These are phyloP conservation scores for Paraurostyla sp. DNA, from an alignment of 73 alveolate species.

Conservation along the genomic window DNA sequence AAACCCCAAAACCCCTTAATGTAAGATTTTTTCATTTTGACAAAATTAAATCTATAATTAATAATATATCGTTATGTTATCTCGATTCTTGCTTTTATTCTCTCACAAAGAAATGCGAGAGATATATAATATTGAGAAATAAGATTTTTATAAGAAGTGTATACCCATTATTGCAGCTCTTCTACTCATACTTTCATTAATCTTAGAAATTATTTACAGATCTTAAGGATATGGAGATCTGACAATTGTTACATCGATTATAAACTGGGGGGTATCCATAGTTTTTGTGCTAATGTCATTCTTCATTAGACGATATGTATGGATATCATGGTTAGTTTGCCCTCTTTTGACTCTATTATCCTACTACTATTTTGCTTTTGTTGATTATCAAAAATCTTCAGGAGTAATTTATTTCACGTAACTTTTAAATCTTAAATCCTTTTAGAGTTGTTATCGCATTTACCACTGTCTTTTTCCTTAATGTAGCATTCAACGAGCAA, in stretches of 20 bases:
- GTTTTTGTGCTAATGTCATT: neutral
- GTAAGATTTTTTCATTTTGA: no score
- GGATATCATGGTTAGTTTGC: conserved; percentile 17
- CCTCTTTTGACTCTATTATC: conserved; percentile 14
- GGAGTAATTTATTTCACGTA: conserved; percentile 30
- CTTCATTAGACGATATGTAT: neutral
- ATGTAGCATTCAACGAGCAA: conserved; percentile 35
- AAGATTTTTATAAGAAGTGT: conserved; percentile 23
- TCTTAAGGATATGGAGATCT: neutral
- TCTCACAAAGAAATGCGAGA: neutral
- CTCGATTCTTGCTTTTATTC: neutral
- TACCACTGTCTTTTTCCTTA: conserved; percentile 12
- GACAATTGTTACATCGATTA: conserved; percentile 2
- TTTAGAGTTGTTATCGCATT: conserved; percentile 35
- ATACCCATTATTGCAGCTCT: conserved; percentile 21
- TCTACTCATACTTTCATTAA: neutral
- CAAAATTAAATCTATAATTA: no score
- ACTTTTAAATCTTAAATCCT: neutral
- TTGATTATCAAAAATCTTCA: neutral
- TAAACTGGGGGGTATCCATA: conserved; percentile 19
- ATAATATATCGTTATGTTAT: conserved; percentile 18
- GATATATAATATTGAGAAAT: neutral
- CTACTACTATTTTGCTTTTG: conserved; percentile 38
- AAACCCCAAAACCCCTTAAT: no score
- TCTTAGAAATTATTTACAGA: conserved; percentile 24